phyloP scores from a whole-genome alignment of 225 moss, liverwort and hornwort species.

The Pleurozium schreberi region DNA sequence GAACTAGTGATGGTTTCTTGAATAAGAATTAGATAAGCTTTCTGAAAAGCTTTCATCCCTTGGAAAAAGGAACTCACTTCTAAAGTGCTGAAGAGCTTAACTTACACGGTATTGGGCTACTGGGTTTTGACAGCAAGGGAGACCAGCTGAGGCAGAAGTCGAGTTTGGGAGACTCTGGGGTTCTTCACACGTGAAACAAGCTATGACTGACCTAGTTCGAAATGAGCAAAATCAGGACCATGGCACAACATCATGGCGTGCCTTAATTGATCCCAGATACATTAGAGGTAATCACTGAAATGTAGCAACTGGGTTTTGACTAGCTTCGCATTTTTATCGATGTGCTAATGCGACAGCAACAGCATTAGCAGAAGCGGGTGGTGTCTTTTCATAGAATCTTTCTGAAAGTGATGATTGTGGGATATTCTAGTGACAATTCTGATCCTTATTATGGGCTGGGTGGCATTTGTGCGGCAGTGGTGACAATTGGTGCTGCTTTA shows the following conservation, averaged over 20 bases:
- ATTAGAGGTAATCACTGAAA: constrained; percentile 30
- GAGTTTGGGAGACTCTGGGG: constrained; percentile 77
- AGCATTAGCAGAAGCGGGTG: background rate
- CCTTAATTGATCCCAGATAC: constrained; percentile 53
- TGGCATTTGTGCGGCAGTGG: constrained; percentile 57
- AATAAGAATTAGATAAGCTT: background rate
- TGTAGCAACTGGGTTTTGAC: background rate
- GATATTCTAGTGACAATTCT: constrained; percentile 10
- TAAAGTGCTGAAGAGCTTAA: background rate
- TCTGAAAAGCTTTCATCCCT: background rate
- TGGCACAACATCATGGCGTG: constrained; percentile 62
- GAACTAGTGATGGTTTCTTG: background rate
- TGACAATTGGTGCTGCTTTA: constrained; percentile 65
- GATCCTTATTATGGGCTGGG: constrained; percentile 20
- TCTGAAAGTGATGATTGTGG: background rate
- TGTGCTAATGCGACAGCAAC: background rate
- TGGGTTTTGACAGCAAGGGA: constrained; percentile 43
- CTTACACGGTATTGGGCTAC: background rate
- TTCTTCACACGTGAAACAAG: constrained; percentile 46
- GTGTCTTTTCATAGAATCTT: background rate
- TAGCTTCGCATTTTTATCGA: background rate
- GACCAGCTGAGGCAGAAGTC: constrained; percentile 53
- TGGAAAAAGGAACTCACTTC: background rate
- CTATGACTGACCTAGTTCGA: constrained; percentile 58
- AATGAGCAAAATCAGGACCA: constrained; percentile 53